These are phyloP conservation scores for Komagataella mondaviorum DNA, from an alignment of 805 yeast genomes.

Conservation along the genomic window DNA sequence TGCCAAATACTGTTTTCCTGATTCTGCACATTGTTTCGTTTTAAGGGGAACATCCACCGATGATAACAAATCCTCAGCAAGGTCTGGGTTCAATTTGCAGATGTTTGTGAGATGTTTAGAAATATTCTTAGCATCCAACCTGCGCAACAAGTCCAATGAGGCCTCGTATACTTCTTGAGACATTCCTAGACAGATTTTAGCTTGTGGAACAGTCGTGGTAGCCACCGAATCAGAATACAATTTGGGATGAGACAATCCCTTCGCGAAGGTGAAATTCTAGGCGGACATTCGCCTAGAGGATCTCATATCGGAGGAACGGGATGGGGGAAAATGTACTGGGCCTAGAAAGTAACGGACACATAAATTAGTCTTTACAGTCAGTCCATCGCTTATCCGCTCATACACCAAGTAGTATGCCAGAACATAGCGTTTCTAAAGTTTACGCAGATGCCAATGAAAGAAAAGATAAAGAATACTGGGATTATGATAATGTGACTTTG, in stretches of 20 bases:
- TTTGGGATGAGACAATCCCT: background rate
- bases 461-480: constrained; percentile 80
- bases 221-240: background rate
- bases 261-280: background rate
- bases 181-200: constrained; percentile 4
- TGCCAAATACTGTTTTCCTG: constrained; percentile 60
- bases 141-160: constrained; percentile 62
- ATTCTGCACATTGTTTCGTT: constrained; percentile 30
- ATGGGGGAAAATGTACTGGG: background rate
- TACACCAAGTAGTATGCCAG: constrained; percentile 20
- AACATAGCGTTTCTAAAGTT: constrained; percentile 44
- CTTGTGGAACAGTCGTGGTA: background rate
- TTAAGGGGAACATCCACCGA: constrained; percentile 79
- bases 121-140: constrained; percentile 57
- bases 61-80: constrained; percentile 79
- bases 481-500: constrained; percentile 40
- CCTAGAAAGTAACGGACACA: background rate
- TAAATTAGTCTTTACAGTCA: background rate
- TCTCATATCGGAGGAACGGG: background rate
- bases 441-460: constrained; percentile 67
- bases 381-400: constrained; percentile 17
- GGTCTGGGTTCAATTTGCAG: constrained; percentile 44
- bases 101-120: constrained; percentile 27
- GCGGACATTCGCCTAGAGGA: background rate
- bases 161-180: constrained; percentile 53